Evolutionary conservation across 768 basidiomycete genomes (phyloP).

Genomic region (Amanita jacksonii): DNA sequence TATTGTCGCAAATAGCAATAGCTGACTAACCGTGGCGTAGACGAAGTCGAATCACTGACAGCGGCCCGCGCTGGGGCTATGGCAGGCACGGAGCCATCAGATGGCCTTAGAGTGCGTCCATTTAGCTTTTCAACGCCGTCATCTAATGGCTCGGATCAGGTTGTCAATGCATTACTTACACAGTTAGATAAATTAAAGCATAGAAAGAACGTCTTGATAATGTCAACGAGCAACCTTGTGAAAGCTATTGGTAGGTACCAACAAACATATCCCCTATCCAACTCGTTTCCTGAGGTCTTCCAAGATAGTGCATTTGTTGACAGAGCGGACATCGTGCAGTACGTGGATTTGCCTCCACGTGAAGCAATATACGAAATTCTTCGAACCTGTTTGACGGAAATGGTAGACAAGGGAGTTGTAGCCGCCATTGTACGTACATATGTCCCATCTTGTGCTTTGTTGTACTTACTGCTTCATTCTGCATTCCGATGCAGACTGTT

Average conservation of each 20-base stretch:
- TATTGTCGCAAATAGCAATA: neutral
- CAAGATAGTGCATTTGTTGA: constrained; percentile 93
- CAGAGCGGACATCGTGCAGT: constrained; percentile 94
- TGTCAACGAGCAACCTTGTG: constrained; percentile 93
- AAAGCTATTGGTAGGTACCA: constrained; percentile 73
- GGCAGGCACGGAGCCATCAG: constrained; percentile 92
- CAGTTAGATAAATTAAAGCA: constrained; percentile 94
- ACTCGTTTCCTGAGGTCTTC: neutral
- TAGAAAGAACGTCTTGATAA: constrained; percentile 87
- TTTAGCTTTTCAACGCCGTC: neutral
- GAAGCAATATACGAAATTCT: constrained; percentile 94
- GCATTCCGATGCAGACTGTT: constrained; percentile 34
- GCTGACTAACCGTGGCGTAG: constrained; percentile 28
- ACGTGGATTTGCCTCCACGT: constrained; percentile 82
- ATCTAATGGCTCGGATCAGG: constrained; percentile 36
- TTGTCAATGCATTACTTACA: constrained; percentile 94
- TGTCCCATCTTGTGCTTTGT: neutral
- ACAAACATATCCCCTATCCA: neutral
- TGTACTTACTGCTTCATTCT: constrained; percentile 3
- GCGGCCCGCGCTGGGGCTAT: constrained; percentile 91
- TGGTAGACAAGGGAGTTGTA: constrained; percentile 67
- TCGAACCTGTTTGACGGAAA: constrained; percentile 70
- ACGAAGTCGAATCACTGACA: constrained; percentile 94
- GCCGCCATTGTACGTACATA: constrained; percentile 41
- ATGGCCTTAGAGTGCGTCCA: constrained; percentile 70